Base-by-base conservation (phyloP, 192 early-diverging fungal genomes). In the Coemansia sp. region DNA sequence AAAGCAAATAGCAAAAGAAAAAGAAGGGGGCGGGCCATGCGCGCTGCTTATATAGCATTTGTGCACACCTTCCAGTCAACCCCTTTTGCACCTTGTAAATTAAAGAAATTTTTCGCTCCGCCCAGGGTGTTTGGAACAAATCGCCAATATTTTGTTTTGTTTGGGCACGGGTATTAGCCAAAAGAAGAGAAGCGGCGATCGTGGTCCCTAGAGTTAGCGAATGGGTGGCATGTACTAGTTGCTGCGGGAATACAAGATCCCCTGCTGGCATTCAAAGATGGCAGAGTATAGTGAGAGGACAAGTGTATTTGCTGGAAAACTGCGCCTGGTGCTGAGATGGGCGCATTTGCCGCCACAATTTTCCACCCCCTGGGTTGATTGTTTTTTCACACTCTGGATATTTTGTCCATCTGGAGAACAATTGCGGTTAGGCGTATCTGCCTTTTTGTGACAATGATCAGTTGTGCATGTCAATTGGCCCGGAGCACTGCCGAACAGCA, bases 161-260 rank as follows among this genome's bases (percentile, higher is more conserved):
- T 55, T 25, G 51, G 51, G 53, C 53, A 27, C 53, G 53, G 53
- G 53, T 31, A 55, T 26, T 23, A 22, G 14, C 53, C 23, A 55
- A 55, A 52, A 26, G 19, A 21, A 21, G 51, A 21, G 7, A 52
- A 19, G 53, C n/a, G 53, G 22, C 53, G 53, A 55, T 55, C 53
- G n/a, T 55, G 53, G 25, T 26, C 51, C 31, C 29, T 52, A 26
- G 12, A 16, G 41, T n/a, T 45, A 45, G 8, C 41, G 41, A 45
- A 45, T 45, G 41, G 3, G 2, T 45, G 41, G 41, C 14, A 16
- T 45, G 14, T 45, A n/a, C 16, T 5, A 4, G 41, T 0, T 45
- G 41, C 41, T 45, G 41, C 41, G 41, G 41, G 41, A 45, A 45
- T 9, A 55, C 25, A 55, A 16, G 51, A 35, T 35, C 31, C 31